phyloP scores from a whole-genome alignment of 2,329 filamentous ascomycete genomes.

The Trichophyton schoenleinii region DNA sequence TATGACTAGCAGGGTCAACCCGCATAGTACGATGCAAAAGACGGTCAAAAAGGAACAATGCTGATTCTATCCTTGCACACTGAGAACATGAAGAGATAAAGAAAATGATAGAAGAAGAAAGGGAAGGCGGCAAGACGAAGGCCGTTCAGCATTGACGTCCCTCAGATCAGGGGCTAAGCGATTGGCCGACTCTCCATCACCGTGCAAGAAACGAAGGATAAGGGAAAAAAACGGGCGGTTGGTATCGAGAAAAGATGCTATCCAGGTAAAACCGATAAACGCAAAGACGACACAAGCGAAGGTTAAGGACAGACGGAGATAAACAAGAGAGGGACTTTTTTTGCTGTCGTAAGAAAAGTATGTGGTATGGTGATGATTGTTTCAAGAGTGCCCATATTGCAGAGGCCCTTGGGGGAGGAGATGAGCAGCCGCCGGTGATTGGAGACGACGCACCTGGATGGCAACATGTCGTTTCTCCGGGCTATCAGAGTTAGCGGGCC shows the following conservation, averaged over 20 bases:
- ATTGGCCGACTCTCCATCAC: neutral
- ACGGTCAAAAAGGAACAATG: neutral
- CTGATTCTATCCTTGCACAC: neutral
- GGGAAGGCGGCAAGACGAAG: neutral
- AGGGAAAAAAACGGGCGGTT: no score
- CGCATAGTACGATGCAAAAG: constrained; percentile 1
- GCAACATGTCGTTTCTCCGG: neutral
- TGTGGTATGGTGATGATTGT: neutral
- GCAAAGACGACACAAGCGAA: neutral
- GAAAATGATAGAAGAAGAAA: neutral
- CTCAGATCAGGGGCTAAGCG: constrained; percentile 2
- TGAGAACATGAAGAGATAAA: neutral
- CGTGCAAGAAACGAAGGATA: neutral
- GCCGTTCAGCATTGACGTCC: neutral
- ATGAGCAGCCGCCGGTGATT: neutral
- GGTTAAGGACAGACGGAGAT: neutral
- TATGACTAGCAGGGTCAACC: constrained; percentile 3
- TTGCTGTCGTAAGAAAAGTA: neutral
- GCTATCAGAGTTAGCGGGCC: neutral
- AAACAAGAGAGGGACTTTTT: neutral
- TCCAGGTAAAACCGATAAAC: neutral
- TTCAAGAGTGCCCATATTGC: neutral
- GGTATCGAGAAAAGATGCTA: neutral
- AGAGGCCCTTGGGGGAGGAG: neutral
- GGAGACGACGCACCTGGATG: neutral